Evolutionary conservation across 108 stramenopile genomes (phyloP).

Genomic region (Conticribra guillardii): DNA sequence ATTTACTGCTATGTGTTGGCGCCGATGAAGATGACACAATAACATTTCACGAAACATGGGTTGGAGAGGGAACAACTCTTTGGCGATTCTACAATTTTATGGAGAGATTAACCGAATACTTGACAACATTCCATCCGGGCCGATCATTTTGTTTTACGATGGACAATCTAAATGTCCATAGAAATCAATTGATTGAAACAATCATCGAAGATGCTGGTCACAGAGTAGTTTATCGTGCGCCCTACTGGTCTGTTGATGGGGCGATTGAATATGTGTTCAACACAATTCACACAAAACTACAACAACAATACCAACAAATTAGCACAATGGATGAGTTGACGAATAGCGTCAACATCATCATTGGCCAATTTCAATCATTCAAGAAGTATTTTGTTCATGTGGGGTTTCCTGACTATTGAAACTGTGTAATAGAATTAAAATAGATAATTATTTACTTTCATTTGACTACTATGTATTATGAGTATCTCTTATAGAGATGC

Average conservation of each 20-base stretch:
- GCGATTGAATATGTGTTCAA: too few species aligned
- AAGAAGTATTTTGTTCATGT: too few species aligned
- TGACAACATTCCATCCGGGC: neutral
- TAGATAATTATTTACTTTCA: too few species aligned
- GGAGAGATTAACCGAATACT: neutral
- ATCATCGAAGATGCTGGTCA: conserved; percentile 6
- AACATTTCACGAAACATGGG: neutral
- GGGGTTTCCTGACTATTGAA: too few species aligned
- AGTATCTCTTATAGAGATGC: too few species aligned
- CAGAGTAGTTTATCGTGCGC: conserved; percentile 11
- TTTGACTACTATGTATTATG: too few species aligned
- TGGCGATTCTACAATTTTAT: conserved; percentile 11
- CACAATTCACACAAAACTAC: too few species aligned
- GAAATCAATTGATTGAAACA: neutral
- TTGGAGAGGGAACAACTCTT: conserved; percentile 10
- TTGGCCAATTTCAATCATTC: too few species aligned
- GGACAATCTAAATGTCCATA: conserved; percentile 28
- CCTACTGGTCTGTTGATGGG: conserved; percentile 29
- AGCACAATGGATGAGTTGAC: too few species aligned
- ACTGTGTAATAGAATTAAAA: too few species aligned
- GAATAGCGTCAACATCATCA: too few species aligned
- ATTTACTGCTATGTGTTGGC: conserved; percentile 6
- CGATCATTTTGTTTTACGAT: conserved; percentile 14
- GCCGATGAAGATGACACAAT: neutral
- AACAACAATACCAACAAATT: too few species aligned